Conservation (phyloP, 2,329 filamentous ascomycete species). For the Alternaria tenuissima region DNA sequence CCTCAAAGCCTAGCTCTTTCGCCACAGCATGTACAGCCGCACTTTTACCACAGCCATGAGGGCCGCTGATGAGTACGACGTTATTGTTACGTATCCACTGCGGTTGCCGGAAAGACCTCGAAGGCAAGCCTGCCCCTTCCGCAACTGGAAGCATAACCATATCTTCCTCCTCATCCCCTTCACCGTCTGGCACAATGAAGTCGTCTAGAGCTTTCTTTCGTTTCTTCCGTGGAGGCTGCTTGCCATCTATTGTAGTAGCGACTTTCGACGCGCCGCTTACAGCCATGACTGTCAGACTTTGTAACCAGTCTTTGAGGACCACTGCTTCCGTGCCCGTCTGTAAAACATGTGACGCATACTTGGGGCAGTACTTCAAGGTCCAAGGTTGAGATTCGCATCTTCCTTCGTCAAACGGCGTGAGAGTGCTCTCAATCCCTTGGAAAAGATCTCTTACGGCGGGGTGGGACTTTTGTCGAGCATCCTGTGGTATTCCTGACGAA, state of each 20-base stretch:
- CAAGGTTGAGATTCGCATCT: constrained; percentile 77
- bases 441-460: constrained; percentile 69
- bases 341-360: constrained; percentile 73
- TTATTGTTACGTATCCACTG: constrained; percentile 64
- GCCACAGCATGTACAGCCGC: constrained; percentile 91
- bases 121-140: constrained; percentile 65
- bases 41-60: constrained; percentile 90
- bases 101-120: constrained; percentile 47
- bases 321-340: constrained; percentile 75
- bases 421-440: constrained; percentile 63
- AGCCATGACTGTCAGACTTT: constrained; percentile 75
- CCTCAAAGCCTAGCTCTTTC: constrained; percentile 88
- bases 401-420: constrained; percentile 83
- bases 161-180: constrained; percentile 46
- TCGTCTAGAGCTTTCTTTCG: constrained; percentile 59
- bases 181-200: constrained; percentile 46
- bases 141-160: constrained; percentile 73
- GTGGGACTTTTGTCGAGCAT: constrained; percentile 52
- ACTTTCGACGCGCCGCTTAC: constrained; percentile 66
- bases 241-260: constrained; percentile 20
- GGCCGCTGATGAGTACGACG: constrained; percentile 86
- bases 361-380: constrained; percentile 86
- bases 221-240: constrained; percentile 65
- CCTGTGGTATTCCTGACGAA: constrained; percentile 15
- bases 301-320: constrained; percentile 82